Conservation (phyloP, 1,139 yeast species). For the Geotrichum aggregatum region DNA sequence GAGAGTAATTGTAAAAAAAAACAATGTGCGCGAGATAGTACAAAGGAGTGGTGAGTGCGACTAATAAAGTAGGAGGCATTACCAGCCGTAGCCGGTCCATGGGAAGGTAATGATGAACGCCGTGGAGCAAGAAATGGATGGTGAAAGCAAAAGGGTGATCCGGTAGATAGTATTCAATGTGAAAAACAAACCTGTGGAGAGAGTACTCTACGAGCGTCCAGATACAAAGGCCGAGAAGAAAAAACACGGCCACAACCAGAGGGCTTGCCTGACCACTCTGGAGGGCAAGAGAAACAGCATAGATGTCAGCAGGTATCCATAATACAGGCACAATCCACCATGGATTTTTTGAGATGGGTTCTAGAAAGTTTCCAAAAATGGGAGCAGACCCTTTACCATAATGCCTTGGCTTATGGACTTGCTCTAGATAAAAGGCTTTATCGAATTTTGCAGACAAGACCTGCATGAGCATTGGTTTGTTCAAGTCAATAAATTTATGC, state of each 20-base stretch:
- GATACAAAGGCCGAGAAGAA: conserved; percentile 67
- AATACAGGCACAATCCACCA: conserved; percentile 79
- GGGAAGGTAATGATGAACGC: conserved; percentile 94
- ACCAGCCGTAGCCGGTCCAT: conserved; percentile 93
- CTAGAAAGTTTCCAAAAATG: conserved; percentile 67
- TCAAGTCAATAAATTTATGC: conserved; percentile 82
- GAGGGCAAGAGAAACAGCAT: conserved; percentile 42
- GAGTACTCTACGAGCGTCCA: conserved; percentile 91
- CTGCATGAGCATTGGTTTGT: conserved; percentile 74
- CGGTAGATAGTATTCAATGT: conserved; percentile 81
- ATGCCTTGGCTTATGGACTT: conserved; percentile 96
- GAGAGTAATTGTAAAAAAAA: conserved; percentile 50
- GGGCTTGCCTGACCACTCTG: conserved; percentile 32
- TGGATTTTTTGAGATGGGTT: conserved; percentile 64
- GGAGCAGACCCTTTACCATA: conserved; percentile 91
- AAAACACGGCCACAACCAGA: conserved; percentile 36
- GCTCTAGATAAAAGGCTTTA: conserved; percentile 88
- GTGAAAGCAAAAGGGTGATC: conserved; percentile 70
- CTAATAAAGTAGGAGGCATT: conserved; percentile 87
- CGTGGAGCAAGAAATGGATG: conserved; percentile 85
- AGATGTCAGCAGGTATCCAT: conserved; percentile 81
- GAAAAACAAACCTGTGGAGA: conserved; percentile 89
- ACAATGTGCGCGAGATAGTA: conserved; percentile 55
- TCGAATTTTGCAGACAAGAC: conserved; percentile 67
- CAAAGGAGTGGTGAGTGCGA: conserved; percentile 55